Conservation (phyloP, 208 protist species). For the Leishmania aethiopica region DNA sequence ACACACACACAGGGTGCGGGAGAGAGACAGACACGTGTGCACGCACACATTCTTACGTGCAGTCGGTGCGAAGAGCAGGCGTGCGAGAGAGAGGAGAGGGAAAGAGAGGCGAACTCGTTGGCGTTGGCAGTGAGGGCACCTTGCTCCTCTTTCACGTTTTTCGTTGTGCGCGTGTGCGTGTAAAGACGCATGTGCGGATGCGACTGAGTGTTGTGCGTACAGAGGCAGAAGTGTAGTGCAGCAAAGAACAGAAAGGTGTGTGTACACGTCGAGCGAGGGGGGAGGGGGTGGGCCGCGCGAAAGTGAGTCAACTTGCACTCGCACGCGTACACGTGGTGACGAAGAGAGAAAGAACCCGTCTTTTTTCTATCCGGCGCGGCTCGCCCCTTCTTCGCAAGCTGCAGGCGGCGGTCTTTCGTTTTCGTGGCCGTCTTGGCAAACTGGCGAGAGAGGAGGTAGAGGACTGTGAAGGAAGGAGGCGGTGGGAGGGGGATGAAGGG, state of each 20-base stretch:
- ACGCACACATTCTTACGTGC: not conserved
- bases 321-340: not conserved
- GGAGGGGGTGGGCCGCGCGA: no score
- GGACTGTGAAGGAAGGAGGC: not conserved
- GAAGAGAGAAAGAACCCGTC: not conserved
- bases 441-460: not conserved
- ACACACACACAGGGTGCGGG: not conserved
- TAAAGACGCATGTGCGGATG: not conserved
- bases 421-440: not conserved
- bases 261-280: not conserved
- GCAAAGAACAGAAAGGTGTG: not conserved
- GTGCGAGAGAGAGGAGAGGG: no score
- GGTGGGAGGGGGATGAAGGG: not conserved
- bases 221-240: not conserved
- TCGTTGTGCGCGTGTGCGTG: not conserved
- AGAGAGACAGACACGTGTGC: not conserved
- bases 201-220: not conserved
- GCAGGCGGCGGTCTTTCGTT: not conserved
- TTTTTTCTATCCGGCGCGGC: not conserved
- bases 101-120: not conserved
- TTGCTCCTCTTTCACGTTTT: not conserved
- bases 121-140: not conserved
- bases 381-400: not conserved
- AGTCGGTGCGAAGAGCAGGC: not conserved
- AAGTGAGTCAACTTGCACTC: not conserved